A percentile compares a stretch with the other conserved stretches of the same genome.
Evolutionary conservation across 2,329 filamentous ascomycete species (phyloP).

Genomic region (Aspergillus latus): DNA sequence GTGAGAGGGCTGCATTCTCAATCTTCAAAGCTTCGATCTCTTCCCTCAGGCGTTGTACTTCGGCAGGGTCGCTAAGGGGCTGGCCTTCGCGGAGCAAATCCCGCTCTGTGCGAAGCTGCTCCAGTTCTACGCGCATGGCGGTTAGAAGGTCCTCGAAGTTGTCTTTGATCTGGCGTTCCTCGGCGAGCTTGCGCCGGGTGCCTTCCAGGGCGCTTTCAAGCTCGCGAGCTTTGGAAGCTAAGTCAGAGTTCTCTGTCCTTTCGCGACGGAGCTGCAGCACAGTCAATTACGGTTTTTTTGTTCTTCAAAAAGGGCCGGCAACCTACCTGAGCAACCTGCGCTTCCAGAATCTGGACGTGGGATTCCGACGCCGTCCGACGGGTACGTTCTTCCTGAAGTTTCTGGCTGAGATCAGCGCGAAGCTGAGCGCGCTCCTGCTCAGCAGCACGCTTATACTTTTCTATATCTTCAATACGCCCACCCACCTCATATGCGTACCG

Average conservation of each 20-base stretch:
- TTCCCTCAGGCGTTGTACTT: conserved; percentile 75
- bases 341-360: conserved; percentile 79
- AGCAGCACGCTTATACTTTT: conserved; percentile 75
- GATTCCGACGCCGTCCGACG: conserved; percentile 74
- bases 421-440: conserved; percentile 91
- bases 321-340: conserved; percentile 66
- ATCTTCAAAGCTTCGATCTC: conserved; percentile 69
- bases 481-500: conserved; percentile 67
- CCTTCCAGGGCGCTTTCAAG: conserved; percentile 80
- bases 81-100: conserved; percentile 78
- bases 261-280: conserved; percentile 45
- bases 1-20: conserved; percentile 47
- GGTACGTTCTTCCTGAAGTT: conserved; percentile 81
- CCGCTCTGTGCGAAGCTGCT: conserved; percentile 79
- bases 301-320: conserved; percentile 10
- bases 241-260: conserved; percentile 52
- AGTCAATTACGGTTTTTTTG: conserved; percentile 17
- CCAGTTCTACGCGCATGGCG: conserved; percentile 78
- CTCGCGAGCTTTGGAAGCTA: conserved; percentile 66
- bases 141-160: conserved; percentile 91
- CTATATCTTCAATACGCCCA: conserved; percentile 66
- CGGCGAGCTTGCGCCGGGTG: conserved; percentile 73
- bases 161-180: conserved; percentile 83
- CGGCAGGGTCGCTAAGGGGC: conserved; percentile 64
- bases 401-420: conserved; percentile 78